Evolutionary conservation across 2,329 filamentous ascomycete genomes (phyloP).

Genomic region (Trichoderma arundinaceum): DNA sequence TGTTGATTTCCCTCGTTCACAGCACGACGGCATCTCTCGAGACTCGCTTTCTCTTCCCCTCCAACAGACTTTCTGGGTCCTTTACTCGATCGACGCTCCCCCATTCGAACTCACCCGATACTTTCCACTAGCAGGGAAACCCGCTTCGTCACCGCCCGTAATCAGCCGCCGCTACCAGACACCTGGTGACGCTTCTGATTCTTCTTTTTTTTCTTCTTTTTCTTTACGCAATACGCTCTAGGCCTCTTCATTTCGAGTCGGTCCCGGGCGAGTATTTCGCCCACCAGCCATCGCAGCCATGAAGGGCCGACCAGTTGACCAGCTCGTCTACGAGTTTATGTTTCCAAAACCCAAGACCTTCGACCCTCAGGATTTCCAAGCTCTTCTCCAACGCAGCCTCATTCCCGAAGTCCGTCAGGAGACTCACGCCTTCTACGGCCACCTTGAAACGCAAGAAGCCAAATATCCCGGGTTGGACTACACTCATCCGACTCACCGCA

Average conservation of each 20-base stretch:
- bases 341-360: constrained; percentile 70
- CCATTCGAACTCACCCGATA: neutral
- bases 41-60: neutral
- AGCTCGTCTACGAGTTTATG: constrained; percentile 76
- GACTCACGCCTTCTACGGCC: constrained; percentile 78
- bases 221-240: neutral
- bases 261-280: neutral
- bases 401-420: constrained; percentile 80
- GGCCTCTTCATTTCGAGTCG: neutral
- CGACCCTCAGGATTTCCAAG: constrained; percentile 74
- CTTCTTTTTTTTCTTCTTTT: neutral
- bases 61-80: neutral
- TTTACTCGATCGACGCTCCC: neutral
- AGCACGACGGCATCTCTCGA: neutral
- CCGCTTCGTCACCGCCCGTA: neutral
- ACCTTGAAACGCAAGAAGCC: constrained; percentile 78
- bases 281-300: constrained; percentile 52
- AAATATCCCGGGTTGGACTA: constrained; percentile 85
- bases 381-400: constrained; percentile 71
- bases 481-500: constrained; percentile 72
- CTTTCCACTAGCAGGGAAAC: constrained; percentile 3
- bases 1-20: neutral
- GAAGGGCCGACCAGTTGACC: constrained; percentile 73
- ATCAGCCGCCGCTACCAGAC: neutral
- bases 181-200: neutral